Evolutionary conservation across 352 stramenopile genomes (phyloP), one percentile per base, ranked within the genome.

Genomic region (Hyaloperonospora arabidopsidis): DNA sequence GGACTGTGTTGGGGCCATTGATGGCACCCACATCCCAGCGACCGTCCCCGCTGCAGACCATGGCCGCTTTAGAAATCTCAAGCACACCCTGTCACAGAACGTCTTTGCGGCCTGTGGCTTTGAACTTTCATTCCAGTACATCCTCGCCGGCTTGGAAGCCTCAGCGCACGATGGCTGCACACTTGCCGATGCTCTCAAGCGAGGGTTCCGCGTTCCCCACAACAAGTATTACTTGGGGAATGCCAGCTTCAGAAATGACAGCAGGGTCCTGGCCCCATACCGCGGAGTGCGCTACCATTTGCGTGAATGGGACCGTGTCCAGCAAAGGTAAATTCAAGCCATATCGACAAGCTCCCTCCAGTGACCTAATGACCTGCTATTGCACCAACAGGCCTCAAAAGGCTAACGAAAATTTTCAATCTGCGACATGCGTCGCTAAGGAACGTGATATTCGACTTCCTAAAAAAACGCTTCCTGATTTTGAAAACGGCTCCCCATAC

Each of bases 261-360:
- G 32, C 32, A 38, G 32, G 13, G 32, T 38, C 13, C 32, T 38
- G 32, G 32, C 32, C 32, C 32, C 32, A 38, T 38, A 38, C 32
- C 35, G 35, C 11, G 35, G 35, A n/a, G 35, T 41, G 5, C 5
- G 35, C 4, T 13, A 41, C 35, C 12, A 41, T 41, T 15, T n/a
- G 35, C 4, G 12, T 5, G 35, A 41, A 41, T 41, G 35, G 35
- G 35, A 41, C 4, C 35, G 11, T 41, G 4, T 15, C 12, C 4
- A 41, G 35, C 12, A 41, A 38, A 38, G 32, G 32, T 38, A 38
- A n/a, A n/a, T n/a, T n/a, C n/a, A n/a, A n/a, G n/a, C n/a, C n/a
- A n/a, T 38, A 38, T 13, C 32, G 13, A 38, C 32, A 38, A 13
- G 32, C 32, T 38, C 32, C 13, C 32, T 7, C n/a, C n/a, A 38